These are phyloP conservation scores for Isabelozyma rhagii DNA, from an alignment of 805 yeast species.

Conservation along the genomic window DNA sequence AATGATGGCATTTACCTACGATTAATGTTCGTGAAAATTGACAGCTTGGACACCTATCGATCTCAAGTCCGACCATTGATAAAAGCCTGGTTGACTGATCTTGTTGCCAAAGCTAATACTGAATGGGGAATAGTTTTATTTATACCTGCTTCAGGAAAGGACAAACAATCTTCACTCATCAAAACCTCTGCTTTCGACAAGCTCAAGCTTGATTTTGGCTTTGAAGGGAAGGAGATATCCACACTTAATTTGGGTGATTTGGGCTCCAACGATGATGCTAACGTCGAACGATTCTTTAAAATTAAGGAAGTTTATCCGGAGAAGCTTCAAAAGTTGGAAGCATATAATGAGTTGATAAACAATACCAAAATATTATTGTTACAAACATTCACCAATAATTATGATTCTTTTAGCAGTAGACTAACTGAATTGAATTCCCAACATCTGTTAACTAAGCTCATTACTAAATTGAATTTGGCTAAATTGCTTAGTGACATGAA, in stretches of 20 bases:
- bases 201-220: conserved; percentile 49
- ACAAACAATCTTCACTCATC: conserved; percentile 33
- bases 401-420: conserved; percentile 8
- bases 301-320: conserved; percentile 33
- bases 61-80: conserved; percentile 78
- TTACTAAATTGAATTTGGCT: conserved; percentile 50
- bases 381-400: conserved; percentile 44
- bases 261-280: conserved; percentile 6
- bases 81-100: conserved; percentile 67
- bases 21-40: conserved; percentile 65
- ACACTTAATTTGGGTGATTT: conserved; percentile 1
- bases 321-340: conserved; percentile 41
- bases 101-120: conserved; percentile 38
- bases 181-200: conserved; percentile 53
- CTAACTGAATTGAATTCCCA: neutral
- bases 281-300: conserved; percentile 37
- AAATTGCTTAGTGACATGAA: conserved; percentile 52
- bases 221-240: conserved; percentile 33
- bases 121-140: conserved; percentile 63
- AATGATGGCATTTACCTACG: conserved; percentile 51
- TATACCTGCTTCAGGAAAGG: conserved; percentile 37
- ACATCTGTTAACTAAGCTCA: conserved; percentile 19
- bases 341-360: conserved; percentile 46
- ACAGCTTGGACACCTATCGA: conserved; percentile 70
- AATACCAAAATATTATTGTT: conserved; percentile 49